A percentile compares a stretch with the other conserved stretches of the same genome.
Evolutionary conservation across 108 stramenopile species (phyloP).

Genomic region (Parmales sp.): DNA sequence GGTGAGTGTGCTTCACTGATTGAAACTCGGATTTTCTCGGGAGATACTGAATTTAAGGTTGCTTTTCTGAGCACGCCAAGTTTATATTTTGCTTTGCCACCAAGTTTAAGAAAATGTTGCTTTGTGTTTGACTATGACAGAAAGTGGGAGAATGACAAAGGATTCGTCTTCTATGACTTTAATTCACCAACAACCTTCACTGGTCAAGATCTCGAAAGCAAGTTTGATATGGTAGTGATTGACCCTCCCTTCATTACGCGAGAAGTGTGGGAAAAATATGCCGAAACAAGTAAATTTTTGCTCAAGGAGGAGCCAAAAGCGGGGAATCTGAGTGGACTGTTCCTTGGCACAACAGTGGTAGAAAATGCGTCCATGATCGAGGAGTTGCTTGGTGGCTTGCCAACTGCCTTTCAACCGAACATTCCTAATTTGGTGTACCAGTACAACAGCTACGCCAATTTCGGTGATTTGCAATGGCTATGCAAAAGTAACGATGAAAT

Average conservation of each 20-base stretch:
- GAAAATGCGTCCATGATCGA: conserved; percentile 33
- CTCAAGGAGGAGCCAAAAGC: conserved; percentile 10
- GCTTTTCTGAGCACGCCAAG: conserved; percentile 65
- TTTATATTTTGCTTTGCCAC: conserved; percentile 45
- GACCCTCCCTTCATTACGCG: conserved; percentile 72
- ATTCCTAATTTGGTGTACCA: conserved; percentile 48
- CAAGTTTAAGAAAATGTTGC: conserved; percentile 26
- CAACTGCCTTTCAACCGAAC: conserved; percentile 20
- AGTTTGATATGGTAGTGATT: conserved; percentile 58
- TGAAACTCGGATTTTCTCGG: conserved; percentile 13
- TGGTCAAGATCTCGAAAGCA: conserved; percentile 8
- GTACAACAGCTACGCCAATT: conserved; percentile 37
- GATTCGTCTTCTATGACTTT: conserved; percentile 53
- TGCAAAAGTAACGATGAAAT: too few species aligned
- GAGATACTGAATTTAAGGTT: conserved; percentile 21
- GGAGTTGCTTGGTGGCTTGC: conserved; percentile 27
- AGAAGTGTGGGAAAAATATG: conserved; percentile 62
- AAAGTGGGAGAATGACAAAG: conserved; percentile 39
- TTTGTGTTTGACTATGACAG: conserved; percentile 52
- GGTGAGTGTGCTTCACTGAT: conserved; percentile 28
- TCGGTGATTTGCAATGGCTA: too few species aligned
- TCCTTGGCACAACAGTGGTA: conserved; percentile 38
- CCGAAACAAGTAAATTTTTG: conserved; percentile 30
- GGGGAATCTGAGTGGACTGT: background rate
- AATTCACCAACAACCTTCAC: conserved; percentile 39